Percentiles rank a stretch among this genome's conserved stretches.
Conservation (phyloP, 2,329 filamentous ascomycete genomes). For the Endoconidiophora laricicola region DNA sequence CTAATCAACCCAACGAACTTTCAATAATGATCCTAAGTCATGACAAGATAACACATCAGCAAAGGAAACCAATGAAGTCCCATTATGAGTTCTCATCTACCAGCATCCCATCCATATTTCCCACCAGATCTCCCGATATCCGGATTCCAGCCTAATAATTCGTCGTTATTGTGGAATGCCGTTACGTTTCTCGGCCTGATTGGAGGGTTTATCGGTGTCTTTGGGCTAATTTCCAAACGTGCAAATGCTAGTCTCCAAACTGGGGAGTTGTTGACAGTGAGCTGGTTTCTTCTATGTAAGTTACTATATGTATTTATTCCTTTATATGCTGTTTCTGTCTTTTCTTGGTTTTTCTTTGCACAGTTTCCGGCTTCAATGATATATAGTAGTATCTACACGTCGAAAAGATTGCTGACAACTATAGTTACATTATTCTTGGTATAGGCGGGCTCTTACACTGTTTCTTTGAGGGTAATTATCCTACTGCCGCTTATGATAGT, state of each 20-base stretch:
- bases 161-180: conserved; percentile 20
- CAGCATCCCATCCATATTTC: conserved; percentile 48
- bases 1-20: too few species aligned
- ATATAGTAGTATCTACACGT: too few species aligned
- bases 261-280: conserved; percentile 1
- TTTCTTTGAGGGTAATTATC: conserved; percentile 54
- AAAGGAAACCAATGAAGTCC: too few species aligned
- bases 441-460: conserved; percentile 54
- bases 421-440: not conserved
- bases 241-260: not conserved
- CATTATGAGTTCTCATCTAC: too few species aligned
- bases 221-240: too few species aligned
- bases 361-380: not conserved
- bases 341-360: not conserved
- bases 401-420: not conserved
- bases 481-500: too few species aligned
- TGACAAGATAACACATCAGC: too few species aligned
- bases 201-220: not conserved
- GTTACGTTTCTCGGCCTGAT: conserved; percentile 3
- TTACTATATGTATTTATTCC: not conserved
- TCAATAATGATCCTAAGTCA: too few species aligned
- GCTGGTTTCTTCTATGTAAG: conserved; percentile 11
- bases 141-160: conserved; percentile 50
- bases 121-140: conserved; percentile 45
- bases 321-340: not conserved